Evolutionary conservation across 2,329 filamentous ascomycete species (phyloP).

Genomic region (Penicillium hesseltinei): DNA sequence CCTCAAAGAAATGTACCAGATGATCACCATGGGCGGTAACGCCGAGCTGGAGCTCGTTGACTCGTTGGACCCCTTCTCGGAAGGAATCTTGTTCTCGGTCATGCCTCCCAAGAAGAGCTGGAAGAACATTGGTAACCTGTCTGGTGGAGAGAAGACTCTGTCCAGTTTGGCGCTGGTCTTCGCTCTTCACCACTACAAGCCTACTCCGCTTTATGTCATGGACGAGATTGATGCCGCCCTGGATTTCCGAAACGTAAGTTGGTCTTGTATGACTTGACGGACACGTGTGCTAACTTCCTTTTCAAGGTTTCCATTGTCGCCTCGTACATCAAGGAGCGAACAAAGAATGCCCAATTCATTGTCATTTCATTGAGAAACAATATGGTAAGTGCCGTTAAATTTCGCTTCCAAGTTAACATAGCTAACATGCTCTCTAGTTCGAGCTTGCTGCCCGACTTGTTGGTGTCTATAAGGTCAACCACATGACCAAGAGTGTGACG

Average conservation of each 20-base stretch:
- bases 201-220: constrained; percentile 97
- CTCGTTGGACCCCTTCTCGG: constrained; percentile 91
- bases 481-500: constrained; percentile 93
- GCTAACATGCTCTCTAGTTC: constrained; percentile 53
- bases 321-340: constrained; percentile 98
- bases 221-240: constrained; percentile 98
- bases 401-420: neutral
- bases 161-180: constrained; percentile 95
- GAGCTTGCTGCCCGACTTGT: constrained; percentile 93
- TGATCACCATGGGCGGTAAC: constrained; percentile 99
- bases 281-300: constrained; percentile 9
- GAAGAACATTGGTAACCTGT: constrained; percentile 98
- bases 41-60: constrained; percentile 96
- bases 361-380: constrained; percentile 98
- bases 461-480: constrained; percentile 98
- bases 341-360: constrained; percentile 98
- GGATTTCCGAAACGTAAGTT: constrained; percentile 93
- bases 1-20: constrained; percentile 99
- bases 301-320: constrained; percentile 88
- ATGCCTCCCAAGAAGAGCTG: constrained; percentile 99
- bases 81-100: constrained; percentile 94
- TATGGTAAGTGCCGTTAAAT: constrained; percentile 58
- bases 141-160: constrained; percentile 95
- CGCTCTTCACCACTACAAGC: constrained; percentile 95
- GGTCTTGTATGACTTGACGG: neutral